Conservation (phyloP, 179 eudicot genomes). For the Carnegiea gigantea region DNA sequence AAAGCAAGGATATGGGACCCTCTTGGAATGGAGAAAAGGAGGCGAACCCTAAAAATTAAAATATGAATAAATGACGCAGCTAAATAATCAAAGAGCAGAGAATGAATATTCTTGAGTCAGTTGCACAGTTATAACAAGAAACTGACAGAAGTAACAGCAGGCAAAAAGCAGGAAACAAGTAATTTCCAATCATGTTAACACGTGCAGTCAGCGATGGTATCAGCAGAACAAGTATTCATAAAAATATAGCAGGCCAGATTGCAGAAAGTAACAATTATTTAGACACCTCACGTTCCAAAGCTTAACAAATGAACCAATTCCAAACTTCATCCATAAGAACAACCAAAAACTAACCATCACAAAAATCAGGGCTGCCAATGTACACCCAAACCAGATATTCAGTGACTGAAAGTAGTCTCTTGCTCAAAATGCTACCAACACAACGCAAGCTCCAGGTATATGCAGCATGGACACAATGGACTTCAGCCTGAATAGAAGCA, state of each 20-base stretch:
- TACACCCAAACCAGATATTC: background rate
- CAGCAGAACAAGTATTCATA: background rate
- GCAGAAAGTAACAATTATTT: background rate
- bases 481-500: background rate
- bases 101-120: no score
- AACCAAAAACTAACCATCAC: background rate
- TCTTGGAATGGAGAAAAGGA: no score
- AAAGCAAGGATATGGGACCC: no score
- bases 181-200: no score
- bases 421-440: background rate
- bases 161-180: background rate
- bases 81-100: no score
- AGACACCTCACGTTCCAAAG: background rate
- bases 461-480: background rate
- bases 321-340: background rate
- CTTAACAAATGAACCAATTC: background rate
- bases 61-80: no score
- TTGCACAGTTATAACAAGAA: no score
- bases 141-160: no score
- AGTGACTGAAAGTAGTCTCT: background rate
- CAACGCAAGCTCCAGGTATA: background rate
- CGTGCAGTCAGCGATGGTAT: background rate
- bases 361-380: background rate
- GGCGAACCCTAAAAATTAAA: no score
- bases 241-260: background rate